Conservation (phyloP, 2,329 filamentous ascomycete genomes). For the Fusarium buharicum region DNA sequence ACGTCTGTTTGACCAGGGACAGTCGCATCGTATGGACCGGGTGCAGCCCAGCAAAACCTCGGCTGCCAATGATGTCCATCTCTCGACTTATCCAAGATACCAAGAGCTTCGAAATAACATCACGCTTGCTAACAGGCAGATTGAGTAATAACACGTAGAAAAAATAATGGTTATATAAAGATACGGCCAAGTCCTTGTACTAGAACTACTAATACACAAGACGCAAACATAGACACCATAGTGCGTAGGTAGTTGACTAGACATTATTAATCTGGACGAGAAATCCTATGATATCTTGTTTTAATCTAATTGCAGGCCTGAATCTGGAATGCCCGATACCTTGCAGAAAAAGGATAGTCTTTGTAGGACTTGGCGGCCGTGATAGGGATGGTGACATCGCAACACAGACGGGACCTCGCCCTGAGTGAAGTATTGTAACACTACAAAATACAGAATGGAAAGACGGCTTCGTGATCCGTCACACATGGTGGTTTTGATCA, state of each 20-base stretch:
- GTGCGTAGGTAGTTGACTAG: no score
- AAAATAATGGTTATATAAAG: no score
- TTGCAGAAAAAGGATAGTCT: slow-evolving; percentile 16
- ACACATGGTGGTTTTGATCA: slow-evolving; percentile 24
- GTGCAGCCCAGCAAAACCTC: slow-evolving; percentile 13
- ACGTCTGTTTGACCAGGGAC: slow-evolving; percentile 5
- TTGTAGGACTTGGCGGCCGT: slow-evolving; percentile 5
- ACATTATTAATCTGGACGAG: background rate
- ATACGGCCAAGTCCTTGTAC: no score
- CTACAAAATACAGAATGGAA: slow-evolving; percentile 27
- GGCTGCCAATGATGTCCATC: background rate
- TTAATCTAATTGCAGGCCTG: no score
- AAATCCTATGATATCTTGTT: background rate
- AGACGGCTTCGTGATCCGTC: slow-evolving; percentile 23
- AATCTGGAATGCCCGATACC: slow-evolving; percentile 13
- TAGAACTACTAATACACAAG: background rate
- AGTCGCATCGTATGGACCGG: slow-evolving; percentile 8
- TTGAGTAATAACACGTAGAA: no score
- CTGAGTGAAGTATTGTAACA: slow-evolving; percentile 23
- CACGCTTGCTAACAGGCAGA: no score
- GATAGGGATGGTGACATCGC: slow-evolving; percentile 11
- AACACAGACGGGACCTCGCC: background rate
- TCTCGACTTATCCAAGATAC: no score
- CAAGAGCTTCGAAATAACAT: no score
- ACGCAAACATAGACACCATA: no score